These are phyloP conservation scores for Zymoseptoria ardabiliae DNA, from an alignment of 2,329 filamentous ascomycete species.

Conservation along the genomic window DNA sequence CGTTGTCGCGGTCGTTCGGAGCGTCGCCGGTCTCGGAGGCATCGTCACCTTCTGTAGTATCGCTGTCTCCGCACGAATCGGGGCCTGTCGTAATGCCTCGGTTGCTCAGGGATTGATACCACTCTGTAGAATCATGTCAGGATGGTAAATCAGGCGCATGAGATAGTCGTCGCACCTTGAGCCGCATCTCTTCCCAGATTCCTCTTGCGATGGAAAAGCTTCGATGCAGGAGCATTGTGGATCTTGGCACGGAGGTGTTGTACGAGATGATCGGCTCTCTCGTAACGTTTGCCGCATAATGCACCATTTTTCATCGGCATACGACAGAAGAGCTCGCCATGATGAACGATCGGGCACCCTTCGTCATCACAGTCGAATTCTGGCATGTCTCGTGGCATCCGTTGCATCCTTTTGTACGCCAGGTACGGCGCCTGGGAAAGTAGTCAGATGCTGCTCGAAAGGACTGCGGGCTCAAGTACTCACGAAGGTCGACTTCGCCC, in stretches of 20 bases:
- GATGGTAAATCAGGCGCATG: background rate
- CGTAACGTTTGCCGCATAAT: background rate
- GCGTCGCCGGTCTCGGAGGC: background rate
- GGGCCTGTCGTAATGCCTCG: background rate
- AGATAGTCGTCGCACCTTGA: background rate
- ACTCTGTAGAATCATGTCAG: background rate
- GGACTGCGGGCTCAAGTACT: background rate
- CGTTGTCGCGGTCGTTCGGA: too few species aligned
- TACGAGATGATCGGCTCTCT: background rate
- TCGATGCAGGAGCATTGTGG: background rate
- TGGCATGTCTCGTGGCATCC: background rate
- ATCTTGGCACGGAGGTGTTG: background rate
- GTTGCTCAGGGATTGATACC: background rate
- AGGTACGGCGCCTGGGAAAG: background rate
- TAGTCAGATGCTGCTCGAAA: background rate
- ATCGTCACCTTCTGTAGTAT: background rate
- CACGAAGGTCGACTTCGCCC: background rate
- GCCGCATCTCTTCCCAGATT: background rate
- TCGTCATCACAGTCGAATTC: background rate
- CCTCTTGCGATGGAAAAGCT: too few species aligned
- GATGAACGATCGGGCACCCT: background rate
- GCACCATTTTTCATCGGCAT: background rate
- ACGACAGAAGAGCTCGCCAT: constrained; percentile 1
- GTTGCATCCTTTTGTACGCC: background rate
- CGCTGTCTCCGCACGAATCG: background rate